phyloP scores from a whole-genome alignment of 176 grass and related monocot species.

The Olyra latifolia region DNA sequence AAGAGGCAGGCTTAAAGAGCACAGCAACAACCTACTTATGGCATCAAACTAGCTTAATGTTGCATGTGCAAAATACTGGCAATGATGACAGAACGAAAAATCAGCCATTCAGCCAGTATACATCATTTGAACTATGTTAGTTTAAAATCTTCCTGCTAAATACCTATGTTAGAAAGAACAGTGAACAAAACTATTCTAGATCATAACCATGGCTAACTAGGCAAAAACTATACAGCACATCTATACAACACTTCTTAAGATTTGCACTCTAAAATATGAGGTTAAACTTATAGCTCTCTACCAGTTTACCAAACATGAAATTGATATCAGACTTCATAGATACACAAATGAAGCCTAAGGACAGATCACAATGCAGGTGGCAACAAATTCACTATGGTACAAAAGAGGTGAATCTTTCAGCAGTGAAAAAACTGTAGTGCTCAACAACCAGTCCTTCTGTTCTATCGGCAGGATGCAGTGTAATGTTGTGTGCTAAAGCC shows the following conservation, averaged over 20 bases:
- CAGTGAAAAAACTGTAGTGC: not conserved
- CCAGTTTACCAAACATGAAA: conserved; percentile 3
- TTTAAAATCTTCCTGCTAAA: conserved; percentile 9
- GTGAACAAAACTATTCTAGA: not conserved
- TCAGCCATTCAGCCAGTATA: not conserved
- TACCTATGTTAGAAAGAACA: not conserved
- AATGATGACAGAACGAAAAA: not conserved
- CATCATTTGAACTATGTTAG: not conserved
- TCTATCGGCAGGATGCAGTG: conserved; percentile 10
- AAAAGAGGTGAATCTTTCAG: conserved; percentile 8
- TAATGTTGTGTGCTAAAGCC: not conserved
- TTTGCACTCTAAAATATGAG: not conserved
- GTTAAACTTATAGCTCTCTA: not conserved
- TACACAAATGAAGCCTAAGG: not conserved
- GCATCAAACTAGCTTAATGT: not conserved
- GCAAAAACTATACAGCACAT: not conserved
- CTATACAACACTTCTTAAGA: not conserved
- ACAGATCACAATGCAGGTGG: not conserved
- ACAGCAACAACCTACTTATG: not conserved
- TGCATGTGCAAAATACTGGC: not conserved
- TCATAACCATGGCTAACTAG: not conserved
- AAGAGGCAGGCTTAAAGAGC: not conserved
- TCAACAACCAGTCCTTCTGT: not conserved
- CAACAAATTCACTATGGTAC: not conserved
- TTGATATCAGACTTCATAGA: not conserved